Percentiles rank a stretch among this genome's conserved stretches.
Evolutionary conservation across 2,329 filamentous ascomycete genomes (phyloP).

Genomic region (Cordyceps fumosorosea): DNA sequence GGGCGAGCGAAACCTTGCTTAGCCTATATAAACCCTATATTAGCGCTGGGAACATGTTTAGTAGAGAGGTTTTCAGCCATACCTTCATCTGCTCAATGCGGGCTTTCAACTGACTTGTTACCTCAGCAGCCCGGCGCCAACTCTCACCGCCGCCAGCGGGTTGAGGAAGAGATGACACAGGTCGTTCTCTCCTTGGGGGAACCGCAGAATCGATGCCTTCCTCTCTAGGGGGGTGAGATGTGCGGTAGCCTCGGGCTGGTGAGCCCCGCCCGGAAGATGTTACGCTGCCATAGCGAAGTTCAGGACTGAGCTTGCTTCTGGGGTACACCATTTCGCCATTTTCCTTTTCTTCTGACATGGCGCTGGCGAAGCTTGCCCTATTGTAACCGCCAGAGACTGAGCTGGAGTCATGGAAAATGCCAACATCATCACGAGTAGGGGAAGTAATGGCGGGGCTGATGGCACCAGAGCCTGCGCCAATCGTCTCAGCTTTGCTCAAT

Average conservation of each 20-base stretch:
- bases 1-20: constrained; percentile 27
- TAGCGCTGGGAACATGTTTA: not conserved
- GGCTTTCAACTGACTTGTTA: constrained; percentile 94
- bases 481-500: constrained; percentile 54
- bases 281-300: constrained; percentile 45
- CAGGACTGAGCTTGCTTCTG: constrained; percentile 49
- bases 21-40: constrained; percentile 18
- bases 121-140: constrained; percentile 94
- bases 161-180: constrained; percentile 30
- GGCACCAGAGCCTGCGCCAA: constrained; percentile 32
- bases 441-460: constrained; percentile 41
- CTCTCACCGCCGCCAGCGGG: constrained; percentile 55
- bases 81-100: constrained; percentile 98
- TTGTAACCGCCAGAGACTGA: constrained; percentile 37
- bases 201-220: constrained; percentile 26
- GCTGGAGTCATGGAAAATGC: constrained; percentile 50
- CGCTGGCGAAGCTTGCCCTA: constrained; percentile 57
- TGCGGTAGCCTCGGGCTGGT: constrained; percentile 50
- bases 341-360: constrained; percentile 70
- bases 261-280: constrained; percentile 52
- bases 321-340: constrained; percentile 50
- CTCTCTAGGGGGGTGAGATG: constrained; percentile 25
- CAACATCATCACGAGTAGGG: constrained; percentile 51
- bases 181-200: constrained; percentile 25
- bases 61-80: constrained; percentile 16